Base-by-base conservation (phyloP, 2,329 filamentous ascomycete species). In the Paraphaeosphaeria minitans region DNA sequence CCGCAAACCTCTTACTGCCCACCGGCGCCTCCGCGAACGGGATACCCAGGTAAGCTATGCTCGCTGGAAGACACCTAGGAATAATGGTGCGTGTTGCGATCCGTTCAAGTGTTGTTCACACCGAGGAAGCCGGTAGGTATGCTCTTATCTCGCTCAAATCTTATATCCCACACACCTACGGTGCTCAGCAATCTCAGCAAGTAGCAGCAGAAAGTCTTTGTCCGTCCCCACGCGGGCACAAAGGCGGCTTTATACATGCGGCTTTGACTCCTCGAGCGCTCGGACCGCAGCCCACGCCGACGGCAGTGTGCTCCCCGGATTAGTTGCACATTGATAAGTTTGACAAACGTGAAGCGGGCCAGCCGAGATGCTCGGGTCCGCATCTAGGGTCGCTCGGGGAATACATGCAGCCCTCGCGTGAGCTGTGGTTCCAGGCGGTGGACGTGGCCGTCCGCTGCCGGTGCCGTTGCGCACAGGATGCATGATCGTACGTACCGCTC, bases 311-410 rank as follows among this genome's bases (percentile, higher is more conserved):
- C 56, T 56, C 65, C 66, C 69, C 66, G 63, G 68, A 67, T 69
- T 66, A 71, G 68, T 64, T 66, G 64, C 60, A 65, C 42, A 58
- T 54, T 65, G 63, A 70, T 70, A 68, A 66, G 61, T 61, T 62
- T 57, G 60, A 62, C 60, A 58, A 60, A 63, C 55, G 56, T 61
- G 62, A 68, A 57, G 57, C 63, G 56, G 55, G 61, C 62, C 58
- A 65, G 61, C 58, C 56, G 55, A 60, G 53, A 60, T 49, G 49
- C 48, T 47, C 52, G 55, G 59, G 46, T 50, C 55, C 59, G 55
- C 55, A 33, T 39, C 33, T 8, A 50, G 35, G 53, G 48, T 43
- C 16, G 37, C 16, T 22, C 55, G 53, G 53, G 53, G 48, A 57
- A 52, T 60, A 57, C 46, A 37, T 56, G 35, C 47, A 39, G 57